A percentile compares a stretch with the other conserved stretches of the same genome.
Evolutionary conservation across 2,329 filamentous ascomycete genomes (phyloP).

Genomic region (Colletotrichum truncatum): DNA sequence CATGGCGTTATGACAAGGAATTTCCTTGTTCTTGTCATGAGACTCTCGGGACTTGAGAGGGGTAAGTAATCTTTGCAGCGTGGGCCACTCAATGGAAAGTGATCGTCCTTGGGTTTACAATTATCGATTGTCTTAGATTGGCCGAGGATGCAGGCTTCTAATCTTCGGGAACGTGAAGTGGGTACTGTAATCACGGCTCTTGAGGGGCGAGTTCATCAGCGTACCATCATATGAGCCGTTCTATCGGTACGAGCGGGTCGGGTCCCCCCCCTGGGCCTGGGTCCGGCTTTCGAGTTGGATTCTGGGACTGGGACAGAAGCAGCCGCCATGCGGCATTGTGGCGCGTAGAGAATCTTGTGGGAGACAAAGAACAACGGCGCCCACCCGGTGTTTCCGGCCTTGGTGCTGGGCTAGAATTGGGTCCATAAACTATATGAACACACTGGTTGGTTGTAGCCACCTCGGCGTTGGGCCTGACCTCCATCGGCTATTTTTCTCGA

Average conservation of each 20-base stretch:
- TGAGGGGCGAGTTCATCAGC: background rate
- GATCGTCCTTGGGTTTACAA: background rate
- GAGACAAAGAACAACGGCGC: conserved; percentile 14
- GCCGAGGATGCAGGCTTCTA: background rate
- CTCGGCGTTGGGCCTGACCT: background rate
- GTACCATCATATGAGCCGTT: background rate
- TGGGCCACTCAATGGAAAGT: background rate
- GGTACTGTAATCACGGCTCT: background rate
- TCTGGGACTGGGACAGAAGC: background rate
- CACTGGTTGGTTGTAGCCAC: background rate
- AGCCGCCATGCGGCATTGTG: background rate
- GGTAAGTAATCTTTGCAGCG: conserved; percentile 12
- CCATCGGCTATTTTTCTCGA: background rate
- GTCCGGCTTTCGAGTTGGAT: background rate
- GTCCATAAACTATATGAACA: background rate
- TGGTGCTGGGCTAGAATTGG: background rate
- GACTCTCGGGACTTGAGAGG: conserved; percentile 5
- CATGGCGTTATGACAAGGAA: background rate
- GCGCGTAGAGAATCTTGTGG: background rate
- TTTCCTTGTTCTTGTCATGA: conserved; percentile 10
- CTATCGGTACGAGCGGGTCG: background rate
- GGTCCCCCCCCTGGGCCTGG: conserved; percentile 1
- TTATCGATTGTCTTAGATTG: background rate
- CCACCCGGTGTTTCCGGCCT: background rate
- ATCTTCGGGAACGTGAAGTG: background rate